Base-by-base conservation (phyloP, 495 filamentous ascomycete genomes). In the Neurospora africana region DNA sequence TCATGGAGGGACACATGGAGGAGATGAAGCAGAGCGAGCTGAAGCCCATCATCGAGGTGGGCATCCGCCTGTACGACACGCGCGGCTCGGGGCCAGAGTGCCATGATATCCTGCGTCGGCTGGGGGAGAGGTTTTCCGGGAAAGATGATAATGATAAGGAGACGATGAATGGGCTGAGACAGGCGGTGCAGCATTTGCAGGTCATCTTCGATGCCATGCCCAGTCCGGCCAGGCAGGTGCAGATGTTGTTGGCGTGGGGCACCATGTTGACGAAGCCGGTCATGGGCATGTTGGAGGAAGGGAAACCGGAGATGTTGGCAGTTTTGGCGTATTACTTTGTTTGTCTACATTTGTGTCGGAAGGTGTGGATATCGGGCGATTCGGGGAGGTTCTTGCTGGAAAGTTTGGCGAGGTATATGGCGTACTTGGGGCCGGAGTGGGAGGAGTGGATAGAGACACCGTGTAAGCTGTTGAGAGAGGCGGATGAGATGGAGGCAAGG, bases 241-340 rank as follows among this genome's bases (percentile, higher is more conserved):
- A 80, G 37, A 43, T 76, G 5, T 39, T 80, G 5, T 61, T 79
- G 23, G 44, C 68, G 27, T 81, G 75, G 75, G 72, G 72, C 2
- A 70, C 72, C 8, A 74, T 80, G 75, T 70, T 80, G 13, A 53
- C 47, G 11, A 33, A 38, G 47, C 43, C 73, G 6, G 76, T 80
- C 41, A 74, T 76, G 13, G 38, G 21, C 3, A 73, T 81, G 71
- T 43, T 82, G 5, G 74, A 76, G 47, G 44, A 69, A 5, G 75
- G 72, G 5, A 36, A 72, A 6, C 77, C 79, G 0, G 78, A 81
- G 73, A 78, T 78, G 0, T 23, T 81, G 47, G 78, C 75, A 2
- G 40, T 81, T 3, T 70, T 82, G 6, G 76, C 71, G 3, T 80
- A 81, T 68, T 81, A 77, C 71, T 81, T 77, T 43, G 68, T 79